Conservation (phyloP, 352 stramenopile species). For the Phytophthora pini region DNA sequence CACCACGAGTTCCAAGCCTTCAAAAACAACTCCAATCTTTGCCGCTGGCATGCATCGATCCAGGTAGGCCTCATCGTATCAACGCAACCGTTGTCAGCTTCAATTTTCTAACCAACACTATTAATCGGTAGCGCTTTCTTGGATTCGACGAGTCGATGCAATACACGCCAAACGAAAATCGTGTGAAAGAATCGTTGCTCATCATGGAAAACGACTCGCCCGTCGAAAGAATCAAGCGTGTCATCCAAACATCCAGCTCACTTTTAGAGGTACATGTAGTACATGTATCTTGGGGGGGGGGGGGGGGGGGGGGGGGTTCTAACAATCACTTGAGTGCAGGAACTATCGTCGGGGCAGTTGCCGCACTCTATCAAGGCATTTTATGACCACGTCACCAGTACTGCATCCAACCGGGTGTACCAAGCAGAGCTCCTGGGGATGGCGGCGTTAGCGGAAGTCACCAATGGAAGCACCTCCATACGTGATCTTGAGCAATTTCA, state of each 20-base stretch:
- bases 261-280: slow-evolving; percentile 34
- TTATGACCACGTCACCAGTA: slow-evolving; percentile 37
- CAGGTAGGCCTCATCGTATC: slow-evolving; percentile 20
- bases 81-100: neutral
- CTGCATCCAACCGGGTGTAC: slow-evolving; percentile 34
- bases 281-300: neutral
- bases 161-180: slow-evolving; percentile 30
- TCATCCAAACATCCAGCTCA: slow-evolving; percentile 36
- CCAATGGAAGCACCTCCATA: neutral
- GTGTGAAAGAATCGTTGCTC: slow-evolving; percentile 16
- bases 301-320: neutral
- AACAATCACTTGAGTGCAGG: slow-evolving; percentile 18
- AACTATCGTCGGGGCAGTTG: slow-evolving; percentile 47
- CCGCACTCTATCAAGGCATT: slow-evolving; percentile 42
- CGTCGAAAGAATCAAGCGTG: slow-evolving; percentile 26
- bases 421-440: slow-evolving; percentile 7
- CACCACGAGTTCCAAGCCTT: neutral
- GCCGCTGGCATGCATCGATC: slow-evolving; percentile 39
- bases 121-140: slow-evolving; percentile 26
- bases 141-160: slow-evolving; percentile 35
- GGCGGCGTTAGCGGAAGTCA: neutral
- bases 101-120: slow-evolving; percentile 4
- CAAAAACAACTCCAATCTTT: slow-evolving; percentile 17
- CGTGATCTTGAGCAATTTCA: slow-evolving; percentile 22
- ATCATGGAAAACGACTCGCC: slow-evolving; percentile 13